Percentiles rank a stretch among this genome's conserved stretches.
Evolutionary conservation across 768 basidiomycete species (phyloP).

Genomic region (Boletus pseudopeckii): DNA sequence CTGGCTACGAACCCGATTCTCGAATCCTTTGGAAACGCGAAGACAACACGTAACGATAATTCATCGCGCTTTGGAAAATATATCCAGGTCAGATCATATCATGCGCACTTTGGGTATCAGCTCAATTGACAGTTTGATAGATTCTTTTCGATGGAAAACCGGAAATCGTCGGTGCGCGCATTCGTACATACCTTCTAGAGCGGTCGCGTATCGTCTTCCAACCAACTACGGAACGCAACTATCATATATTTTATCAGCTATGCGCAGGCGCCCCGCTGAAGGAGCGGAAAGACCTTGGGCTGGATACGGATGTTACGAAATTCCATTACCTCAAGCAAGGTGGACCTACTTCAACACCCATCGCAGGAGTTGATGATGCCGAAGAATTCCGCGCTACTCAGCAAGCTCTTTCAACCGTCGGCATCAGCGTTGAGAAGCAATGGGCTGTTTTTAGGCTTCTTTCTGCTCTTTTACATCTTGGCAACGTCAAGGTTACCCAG

Average conservation of each 20-base stretch:
- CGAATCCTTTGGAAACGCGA: slow-evolving; percentile 98
- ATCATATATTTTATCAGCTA: slow-evolving; percentile 99
- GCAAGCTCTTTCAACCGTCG: slow-evolving; percentile 93
- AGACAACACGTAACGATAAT: slow-evolving; percentile 98
- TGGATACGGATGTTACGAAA: slow-evolving; percentile 80
- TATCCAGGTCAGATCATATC: slow-evolving; percentile 65
- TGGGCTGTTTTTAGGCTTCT: slow-evolving; percentile 97
- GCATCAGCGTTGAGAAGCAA: slow-evolving; percentile 95
- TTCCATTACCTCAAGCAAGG: slow-evolving; percentile 95
- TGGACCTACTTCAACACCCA: slow-evolving; percentile 81
- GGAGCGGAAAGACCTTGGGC: slow-evolving; percentile 91
- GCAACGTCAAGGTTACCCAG: slow-evolving; percentile 89
- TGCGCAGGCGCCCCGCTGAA: slow-evolving; percentile 94
- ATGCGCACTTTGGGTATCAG: neutral
- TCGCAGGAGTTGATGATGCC: slow-evolving; percentile 90
- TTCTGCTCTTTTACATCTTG: slow-evolving; percentile 92
- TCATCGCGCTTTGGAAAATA: slow-evolving; percentile 99
- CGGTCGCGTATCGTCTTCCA: slow-evolving; percentile 98
- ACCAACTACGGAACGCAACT: slow-evolving; percentile 94
- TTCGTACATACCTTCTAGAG: slow-evolving; percentile 96
- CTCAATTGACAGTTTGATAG: slow-evolving; percentile 39
- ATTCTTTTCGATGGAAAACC: slow-evolving; percentile 95
- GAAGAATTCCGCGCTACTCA: slow-evolving; percentile 95
- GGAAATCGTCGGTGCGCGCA: slow-evolving; percentile 98
- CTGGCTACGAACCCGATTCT: slow-evolving; percentile 99